Evolutionary conservation across 768 basidiomycete genomes (phyloP), one percentile per base, ranked within the genome.

Genomic region (Russula sp.): DNA sequence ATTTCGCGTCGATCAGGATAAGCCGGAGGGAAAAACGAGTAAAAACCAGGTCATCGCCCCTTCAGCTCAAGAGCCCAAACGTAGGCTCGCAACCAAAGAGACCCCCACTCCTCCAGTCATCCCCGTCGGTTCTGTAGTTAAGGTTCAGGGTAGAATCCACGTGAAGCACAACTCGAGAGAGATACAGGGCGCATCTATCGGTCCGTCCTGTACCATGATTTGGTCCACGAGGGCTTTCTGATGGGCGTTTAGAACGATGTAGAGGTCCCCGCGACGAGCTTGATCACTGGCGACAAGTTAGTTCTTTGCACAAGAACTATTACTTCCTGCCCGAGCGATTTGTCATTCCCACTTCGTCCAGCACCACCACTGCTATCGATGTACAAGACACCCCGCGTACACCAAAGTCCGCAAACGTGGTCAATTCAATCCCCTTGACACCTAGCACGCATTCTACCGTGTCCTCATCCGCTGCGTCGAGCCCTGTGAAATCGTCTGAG

Each of bases 1-100:
- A 3, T 79, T 83, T 69, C 76, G 74, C 6, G 8, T 16, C 22
- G 52, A 55, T 4, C 48, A 60, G 40, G 40, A 44, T 34, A 39
- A 31, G 13, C 55, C 48, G 13, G 34, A 42, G 31, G 42, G 6
- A n/a, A 39, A 39, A 34, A 1, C 47, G 42, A 55, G 13, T 27
- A 34, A 22, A 27, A 37, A 32, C 2, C 39, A 14, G 32, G 18
- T 1, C 22, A 5, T 35, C 32, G 14, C 2, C 13, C 18, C 20
- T n/a, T n/a, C 11, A 32, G 27, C 31, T n/a, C 63, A n/a, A 54
- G 32, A 18, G 14, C 53, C 11, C 1, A 40, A 40, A 50, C 22
- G 51, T 22, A 22, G 31, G 2, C n/a, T 6, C 1, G 18, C 42
- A 57, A 57, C 2, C 3, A 42, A 11, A 31, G 10, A 39, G 34